Evolutionary conservation across 75 land plant genomes (phyloP), one percentile per base, ranked within the genome.

Genomic region (Larix kaempferi): DNA sequence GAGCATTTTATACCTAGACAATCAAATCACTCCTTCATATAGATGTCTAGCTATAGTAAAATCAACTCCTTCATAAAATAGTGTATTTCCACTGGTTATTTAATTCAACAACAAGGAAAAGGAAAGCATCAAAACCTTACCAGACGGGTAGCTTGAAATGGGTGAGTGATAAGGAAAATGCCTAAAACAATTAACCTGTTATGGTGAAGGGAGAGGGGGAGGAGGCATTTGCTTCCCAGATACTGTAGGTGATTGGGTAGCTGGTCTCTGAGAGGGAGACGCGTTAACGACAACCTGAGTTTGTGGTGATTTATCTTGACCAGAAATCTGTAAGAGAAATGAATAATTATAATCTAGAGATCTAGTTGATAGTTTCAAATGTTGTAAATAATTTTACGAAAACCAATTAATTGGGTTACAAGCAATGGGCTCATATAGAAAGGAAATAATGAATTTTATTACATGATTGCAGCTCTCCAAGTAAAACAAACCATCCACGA

Each of bases 171-270:
- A 41, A 41, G 73, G 52, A 23, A 44, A 69, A 69, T 69, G 73
- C 25, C 73, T 69, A 21, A 49, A 69, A 21, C 22, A 37, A 19
- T 2, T 39, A 7, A 65, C 35, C 11, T 69, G 23, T n/a, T 12
- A n/a, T 8, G 52, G 73, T 11, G 73, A 21, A 37, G 39, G 41
- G n/a, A 44, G 52, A n/a, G 73, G n/a, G 21, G 71, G 49, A 41
- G 73, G 73, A 41, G n/a, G 73, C 73, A 39, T 69, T 69, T 69
- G 44, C 44, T 67, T 69, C 73, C 73, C 54, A 41, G n/a, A n/a
- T 5, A 11, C 54, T n/a, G 13, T 41, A n/a, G 54, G 73, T 41
- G 73, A 49, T 10, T 49, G 54, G 54, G 10, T 49, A 49, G 54
- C 2, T 10, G 54, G 54, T 49, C 54, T 39, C 73, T 41, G 73